These are phyloP conservation scores for Brassica carinata DNA, from an alignment of 345 rosid genomes.

Conservation along the genomic window DNA sequence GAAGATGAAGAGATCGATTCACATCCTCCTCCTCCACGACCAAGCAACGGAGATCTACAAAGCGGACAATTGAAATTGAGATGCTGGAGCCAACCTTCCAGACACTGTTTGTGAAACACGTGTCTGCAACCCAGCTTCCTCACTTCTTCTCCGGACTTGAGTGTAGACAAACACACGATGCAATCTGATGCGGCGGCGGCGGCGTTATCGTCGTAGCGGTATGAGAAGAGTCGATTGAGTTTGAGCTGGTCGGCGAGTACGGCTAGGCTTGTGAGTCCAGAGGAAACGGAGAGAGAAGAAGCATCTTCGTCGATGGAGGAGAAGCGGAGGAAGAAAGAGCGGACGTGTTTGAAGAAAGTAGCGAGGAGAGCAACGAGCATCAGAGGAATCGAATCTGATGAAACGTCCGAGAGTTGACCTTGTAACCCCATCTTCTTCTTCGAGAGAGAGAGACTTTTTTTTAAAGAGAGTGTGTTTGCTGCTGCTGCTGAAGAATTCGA, in stretches of 20 bases:
- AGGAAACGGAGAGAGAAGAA: conserved; percentile 42
- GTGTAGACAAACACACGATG: conserved; percentile 60
- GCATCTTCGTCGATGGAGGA: conserved; percentile 35
- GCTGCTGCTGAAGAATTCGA: not conserved
- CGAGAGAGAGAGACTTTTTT: not conserved
- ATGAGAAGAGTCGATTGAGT: conserved; percentile 53
- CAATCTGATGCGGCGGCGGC: conserved; percentile 46
- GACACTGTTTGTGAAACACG: conserved; percentile 74
- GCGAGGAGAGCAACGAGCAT: conserved; percentile 61
- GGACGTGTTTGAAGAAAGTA: conserved; percentile 49
- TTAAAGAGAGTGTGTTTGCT: not conserved
- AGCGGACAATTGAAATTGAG: conserved; percentile 75
- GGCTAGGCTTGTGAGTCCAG: conserved; percentile 56
- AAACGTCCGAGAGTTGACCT: conserved; percentile 62
- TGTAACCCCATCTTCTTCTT: conserved; percentile 63
- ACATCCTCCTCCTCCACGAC: conserved; percentile 19
- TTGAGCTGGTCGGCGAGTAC: conserved; percentile 70
- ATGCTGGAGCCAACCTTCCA: conserved; percentile 80
- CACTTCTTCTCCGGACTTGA: conserved; percentile 74
- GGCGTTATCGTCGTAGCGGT: conserved; percentile 38
- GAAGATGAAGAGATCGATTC: conserved; percentile 19
- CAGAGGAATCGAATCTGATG: conserved; percentile 74
- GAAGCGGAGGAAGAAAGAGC: conserved; percentile 45
- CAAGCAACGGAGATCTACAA: conserved; percentile 56
- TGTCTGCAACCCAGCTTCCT: conserved; percentile 78